Conservation (phyloP, 2,329 filamentous ascomycete genomes). For the Colletotrichum cuscutae region DNA sequence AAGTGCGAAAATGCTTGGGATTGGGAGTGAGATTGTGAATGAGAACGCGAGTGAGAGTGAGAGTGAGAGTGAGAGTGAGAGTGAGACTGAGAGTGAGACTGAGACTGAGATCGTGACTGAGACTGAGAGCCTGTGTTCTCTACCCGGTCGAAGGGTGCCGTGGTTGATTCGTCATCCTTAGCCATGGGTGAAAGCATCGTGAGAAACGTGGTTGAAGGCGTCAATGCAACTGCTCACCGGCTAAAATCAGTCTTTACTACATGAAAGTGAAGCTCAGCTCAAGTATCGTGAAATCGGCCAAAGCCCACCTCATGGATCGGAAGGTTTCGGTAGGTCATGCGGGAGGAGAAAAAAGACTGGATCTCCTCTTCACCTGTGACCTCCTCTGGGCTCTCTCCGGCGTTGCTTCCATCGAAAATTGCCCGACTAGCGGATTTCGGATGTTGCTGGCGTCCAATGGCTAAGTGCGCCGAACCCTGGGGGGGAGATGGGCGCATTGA, state of each 20-base stretch:
- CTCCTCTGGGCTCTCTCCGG: neutral
- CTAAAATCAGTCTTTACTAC: neutral
- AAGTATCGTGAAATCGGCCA: neutral
- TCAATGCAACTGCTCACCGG: no score
- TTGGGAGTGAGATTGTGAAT: neutral
- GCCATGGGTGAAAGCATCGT: constrained; percentile 21
- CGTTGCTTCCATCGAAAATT: neutral
- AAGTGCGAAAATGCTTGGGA: constrained; percentile 1
- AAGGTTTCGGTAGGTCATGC: constrained; percentile 29
- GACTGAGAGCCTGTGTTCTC: constrained; percentile 15
- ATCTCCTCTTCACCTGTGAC: neutral
- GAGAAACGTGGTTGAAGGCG: neutral
- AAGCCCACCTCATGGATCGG: neutral
- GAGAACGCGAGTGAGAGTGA: neutral
- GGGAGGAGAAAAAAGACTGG: constrained; percentile 14
- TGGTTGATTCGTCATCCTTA: neutral
- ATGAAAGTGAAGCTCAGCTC: neutral
- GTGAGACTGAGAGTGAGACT: neutral
- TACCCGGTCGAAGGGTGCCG: constrained; percentile 8
- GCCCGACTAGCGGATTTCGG: neutral
- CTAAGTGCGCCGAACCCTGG: neutral
- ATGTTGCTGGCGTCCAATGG: neutral
- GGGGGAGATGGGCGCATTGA: constrained; percentile 1
- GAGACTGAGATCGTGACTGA: neutral
- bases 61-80: neutral